Evolutionary conservation across 2,329 filamentous ascomycete genomes (phyloP).

Genomic region (Xylariaceae sp.): DNA sequence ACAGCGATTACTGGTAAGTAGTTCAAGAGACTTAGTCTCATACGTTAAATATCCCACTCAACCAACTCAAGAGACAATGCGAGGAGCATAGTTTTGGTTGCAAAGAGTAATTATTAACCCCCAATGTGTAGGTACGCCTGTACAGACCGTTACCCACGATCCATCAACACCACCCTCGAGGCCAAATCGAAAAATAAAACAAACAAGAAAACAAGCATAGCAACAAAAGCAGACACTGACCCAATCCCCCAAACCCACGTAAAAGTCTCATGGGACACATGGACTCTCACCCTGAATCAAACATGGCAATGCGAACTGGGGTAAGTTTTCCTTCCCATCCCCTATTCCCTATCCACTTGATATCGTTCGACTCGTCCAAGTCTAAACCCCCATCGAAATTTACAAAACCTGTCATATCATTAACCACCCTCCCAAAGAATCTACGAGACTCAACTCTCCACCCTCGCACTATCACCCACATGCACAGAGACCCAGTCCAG

Average conservation of each 20-base stretch:
- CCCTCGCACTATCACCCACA: constrained; percentile 18
- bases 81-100: constrained; percentile 9
- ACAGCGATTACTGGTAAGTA: constrained; percentile 12
- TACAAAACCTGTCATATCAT: too few species aligned
- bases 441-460: constrained; percentile 18
- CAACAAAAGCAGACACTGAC: not conserved
- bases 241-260: not conserved
- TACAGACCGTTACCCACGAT: constrained; percentile 22
- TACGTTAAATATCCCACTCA: constrained; percentile 17
- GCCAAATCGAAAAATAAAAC: constrained; percentile 18
- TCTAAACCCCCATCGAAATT: too few species aligned
- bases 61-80: too few species aligned
- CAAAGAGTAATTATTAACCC: constrained; percentile 16
- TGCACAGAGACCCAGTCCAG: constrained; percentile 20
- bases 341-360: too few species aligned
- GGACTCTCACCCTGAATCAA: not conserved
- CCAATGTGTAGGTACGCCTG: constrained; percentile 21
- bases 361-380: too few species aligned
- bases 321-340: too few species aligned
- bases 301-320: too few species aligned
- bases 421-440: constrained; percentile 6
- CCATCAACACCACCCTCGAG: constrained; percentile 24
- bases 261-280: not conserved
- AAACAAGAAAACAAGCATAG: not conserved
- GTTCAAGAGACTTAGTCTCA: too few species aligned